Evolutionary conservation across 345 rosid genomes (phyloP).

Genomic region (Tarenaya hassleriana): DNA sequence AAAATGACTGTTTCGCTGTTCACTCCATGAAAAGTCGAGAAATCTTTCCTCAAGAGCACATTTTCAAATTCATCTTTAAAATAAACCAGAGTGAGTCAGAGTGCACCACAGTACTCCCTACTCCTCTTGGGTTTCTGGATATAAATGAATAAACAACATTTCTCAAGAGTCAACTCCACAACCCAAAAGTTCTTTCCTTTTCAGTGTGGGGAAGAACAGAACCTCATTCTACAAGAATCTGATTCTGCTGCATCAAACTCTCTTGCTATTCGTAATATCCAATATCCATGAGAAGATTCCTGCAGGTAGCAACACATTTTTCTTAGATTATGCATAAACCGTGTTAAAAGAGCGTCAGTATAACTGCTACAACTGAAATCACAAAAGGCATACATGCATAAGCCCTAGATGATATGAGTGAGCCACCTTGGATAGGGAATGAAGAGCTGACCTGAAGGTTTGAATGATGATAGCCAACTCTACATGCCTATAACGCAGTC

Average conservation of each 20-base stretch:
- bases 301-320: no score
- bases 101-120: constrained; percentile 29
- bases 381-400: neutral
- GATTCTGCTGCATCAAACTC: no score
- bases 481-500: constrained; percentile 4
- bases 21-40: constrained; percentile 26
- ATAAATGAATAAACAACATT: constrained; percentile 38
- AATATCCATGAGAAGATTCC: no score
- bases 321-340: no score
- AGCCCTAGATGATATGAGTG: constrained; percentile 2
- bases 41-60: constrained; percentile 23
- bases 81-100: constrained; percentile 30
- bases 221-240: constrained; percentile 54
- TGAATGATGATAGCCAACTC: constrained; percentile 10
- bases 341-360: no score
- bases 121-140: constrained; percentile 32
- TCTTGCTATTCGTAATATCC: no score
- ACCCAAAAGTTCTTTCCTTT: constrained; percentile 22
- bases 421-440: neutral
- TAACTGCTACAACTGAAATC: no score
- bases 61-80: constrained; percentile 24
- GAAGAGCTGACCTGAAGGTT: neutral
- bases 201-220: constrained; percentile 41
- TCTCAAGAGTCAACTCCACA: constrained; percentile 27
- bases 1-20: constrained; percentile 19